These are phyloP conservation scores for Pouteria glomerata DNA, from an alignment of 148 eudicot species.

Conservation along the genomic window DNA sequence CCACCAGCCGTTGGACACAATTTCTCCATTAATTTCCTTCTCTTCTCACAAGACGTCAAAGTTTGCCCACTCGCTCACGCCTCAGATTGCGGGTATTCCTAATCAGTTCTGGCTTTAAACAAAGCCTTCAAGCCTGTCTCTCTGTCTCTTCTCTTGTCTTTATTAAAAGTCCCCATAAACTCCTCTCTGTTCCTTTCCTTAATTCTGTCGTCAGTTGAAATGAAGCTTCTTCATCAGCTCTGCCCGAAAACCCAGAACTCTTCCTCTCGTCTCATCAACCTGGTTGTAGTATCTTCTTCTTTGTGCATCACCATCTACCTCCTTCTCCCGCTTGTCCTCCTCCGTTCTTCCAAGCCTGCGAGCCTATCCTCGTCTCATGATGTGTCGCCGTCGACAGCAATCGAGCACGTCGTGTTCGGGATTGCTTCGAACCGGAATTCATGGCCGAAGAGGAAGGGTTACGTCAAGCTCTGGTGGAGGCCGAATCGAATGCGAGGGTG, in stretches of 20 bases:
- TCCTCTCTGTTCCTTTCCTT: too few species aligned
- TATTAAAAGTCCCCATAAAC: too few species aligned
- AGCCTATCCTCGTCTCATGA: conserved; percentile 13
- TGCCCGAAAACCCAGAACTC: too few species aligned
- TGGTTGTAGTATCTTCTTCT: conserved; percentile 21
- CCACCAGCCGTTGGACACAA: too few species aligned
- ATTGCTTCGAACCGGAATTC: conserved; percentile 39
- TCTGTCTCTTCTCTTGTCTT: too few species aligned
- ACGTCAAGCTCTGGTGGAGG: conserved; percentile 67
- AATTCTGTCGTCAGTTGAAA: background rate
- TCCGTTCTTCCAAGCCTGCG: conserved; percentile 21
- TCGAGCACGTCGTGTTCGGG: conserved; percentile 58
- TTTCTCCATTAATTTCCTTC: too few species aligned
- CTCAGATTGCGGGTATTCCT: background rate
- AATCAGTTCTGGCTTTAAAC: too few species aligned
- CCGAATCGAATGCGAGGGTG: conserved; percentile 50
- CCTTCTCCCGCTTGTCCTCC: conserved; percentile 24
- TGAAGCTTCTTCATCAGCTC: conserved; percentile 10
- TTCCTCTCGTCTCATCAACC: conserved; percentile 10
- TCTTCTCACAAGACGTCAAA: background rate
- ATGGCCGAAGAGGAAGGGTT: conserved; percentile 48
- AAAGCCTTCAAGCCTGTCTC: too few species aligned
- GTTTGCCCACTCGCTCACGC: background rate
- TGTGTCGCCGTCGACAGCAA: conserved; percentile 22
- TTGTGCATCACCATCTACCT: conserved; percentile 28